A percentile compares a stretch with the other conserved stretches of the same genome.
Conservation (phyloP, 2,329 filamentous ascomycete genomes). For the Aspergillus fischeri region DNA sequence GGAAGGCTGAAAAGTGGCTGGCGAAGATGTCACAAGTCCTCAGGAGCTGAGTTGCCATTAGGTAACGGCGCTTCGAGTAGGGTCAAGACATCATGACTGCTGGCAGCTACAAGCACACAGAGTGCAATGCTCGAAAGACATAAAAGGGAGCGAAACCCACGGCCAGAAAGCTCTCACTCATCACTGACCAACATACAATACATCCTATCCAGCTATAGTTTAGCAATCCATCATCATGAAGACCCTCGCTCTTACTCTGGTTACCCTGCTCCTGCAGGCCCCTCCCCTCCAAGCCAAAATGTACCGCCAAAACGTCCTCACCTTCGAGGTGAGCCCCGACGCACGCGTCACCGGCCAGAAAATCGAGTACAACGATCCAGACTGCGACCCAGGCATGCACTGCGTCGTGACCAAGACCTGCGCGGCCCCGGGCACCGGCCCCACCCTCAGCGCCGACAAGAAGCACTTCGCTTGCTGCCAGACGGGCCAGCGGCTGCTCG, state of each 20-base stretch:
- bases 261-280: background rate
- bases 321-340: background rate
- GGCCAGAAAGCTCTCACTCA: too few species aligned
- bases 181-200: too few species aligned
- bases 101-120: too few species aligned
- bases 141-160: too few species aligned
- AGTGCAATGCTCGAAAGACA: too few species aligned
- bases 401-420: conserved; percentile 5
- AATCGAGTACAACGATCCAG: conserved; percentile 5
- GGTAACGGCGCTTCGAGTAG: too few species aligned
- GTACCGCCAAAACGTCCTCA: background rate
- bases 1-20: too few species aligned
- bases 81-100: too few species aligned
- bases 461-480: conserved; percentile 9
- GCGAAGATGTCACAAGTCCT: too few species aligned
- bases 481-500: conserved; percentile 3
- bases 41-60: too few species aligned
- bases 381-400: conserved; percentile 1
- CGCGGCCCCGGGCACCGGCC: background rate
- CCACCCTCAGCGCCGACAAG: conserved; percentile 6
- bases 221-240: background rate
- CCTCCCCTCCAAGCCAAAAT: background rate
- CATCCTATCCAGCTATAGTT: too few species aligned
- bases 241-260: background rate
- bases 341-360: background rate